phyloP scores from a whole-genome alignment of 208 protist genomes.

The Trypanosoma conorhini region DNA sequence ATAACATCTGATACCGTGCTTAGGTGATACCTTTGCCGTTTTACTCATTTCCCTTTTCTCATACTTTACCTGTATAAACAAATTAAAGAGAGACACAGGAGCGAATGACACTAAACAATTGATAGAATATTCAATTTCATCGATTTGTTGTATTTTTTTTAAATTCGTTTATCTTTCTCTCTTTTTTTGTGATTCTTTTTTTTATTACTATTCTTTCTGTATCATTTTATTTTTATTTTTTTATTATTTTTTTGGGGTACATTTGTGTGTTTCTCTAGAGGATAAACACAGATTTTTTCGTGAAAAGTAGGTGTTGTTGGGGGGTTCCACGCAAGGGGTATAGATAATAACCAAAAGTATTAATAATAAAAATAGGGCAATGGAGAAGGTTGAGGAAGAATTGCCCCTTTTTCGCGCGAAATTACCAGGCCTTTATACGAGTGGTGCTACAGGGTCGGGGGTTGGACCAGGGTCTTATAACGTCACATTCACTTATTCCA shows the following conservation, averaged over 20 bases:
- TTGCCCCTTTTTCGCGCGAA: constrained; percentile 80
- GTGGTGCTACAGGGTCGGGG: constrained; percentile 39
- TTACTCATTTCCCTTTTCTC: constrained; percentile 21
- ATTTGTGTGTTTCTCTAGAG: too few species aligned
- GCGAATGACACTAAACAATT: constrained; percentile 1
- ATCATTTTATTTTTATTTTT: too few species aligned
- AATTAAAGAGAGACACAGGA: constrained; percentile 10
- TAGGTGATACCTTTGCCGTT: constrained; percentile 11
- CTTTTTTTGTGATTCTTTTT: too few species aligned
- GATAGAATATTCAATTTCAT: constrained; percentile 6
- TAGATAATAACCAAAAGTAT: neutral
- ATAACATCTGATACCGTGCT: neutral
- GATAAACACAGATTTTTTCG: too few species aligned
- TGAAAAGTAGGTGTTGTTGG: too few species aligned
- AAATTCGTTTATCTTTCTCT: too few species aligned
- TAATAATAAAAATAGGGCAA: constrained; percentile 8
- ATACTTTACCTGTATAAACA: constrained; percentile 11
- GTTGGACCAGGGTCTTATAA: constrained; percentile 82
- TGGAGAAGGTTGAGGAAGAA: constrained; percentile 50
- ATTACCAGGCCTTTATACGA: constrained; percentile 29
- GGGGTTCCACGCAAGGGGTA: too few species aligned
- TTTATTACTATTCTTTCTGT: too few species aligned
- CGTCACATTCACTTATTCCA: constrained; percentile 24
- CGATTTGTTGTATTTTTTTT: constrained; percentile 14
- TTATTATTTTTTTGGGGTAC: too few species aligned